phyloP scores from a whole-genome alignment of 1,284 basidiomycete species.

The Papiliotrema terrestris region DNA sequence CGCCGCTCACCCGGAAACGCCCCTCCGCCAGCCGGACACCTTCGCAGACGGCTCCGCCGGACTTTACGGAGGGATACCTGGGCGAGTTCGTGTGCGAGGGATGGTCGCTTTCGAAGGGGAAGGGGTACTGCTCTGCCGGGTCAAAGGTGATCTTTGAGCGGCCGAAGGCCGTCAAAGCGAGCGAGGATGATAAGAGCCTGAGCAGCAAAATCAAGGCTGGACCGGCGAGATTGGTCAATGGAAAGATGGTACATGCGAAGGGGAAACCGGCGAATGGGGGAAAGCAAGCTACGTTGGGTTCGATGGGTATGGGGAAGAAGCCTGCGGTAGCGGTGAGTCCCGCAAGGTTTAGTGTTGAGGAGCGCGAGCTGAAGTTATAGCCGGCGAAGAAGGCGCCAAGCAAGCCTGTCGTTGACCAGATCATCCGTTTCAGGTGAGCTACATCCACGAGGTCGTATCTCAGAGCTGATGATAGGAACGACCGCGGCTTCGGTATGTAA shows the following conservation, averaged over 20 bases:
- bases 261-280: constrained; percentile 19
- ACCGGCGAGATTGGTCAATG: constrained; percentile 40
- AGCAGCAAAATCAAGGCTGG: constrained; percentile 31
- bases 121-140: constrained; percentile 47
- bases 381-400: constrained; percentile 24
- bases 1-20: constrained; percentile 14
- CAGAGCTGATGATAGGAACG: constrained; percentile 26
- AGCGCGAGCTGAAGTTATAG: constrained; percentile 4
- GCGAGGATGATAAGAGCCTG: constrained; percentile 9
- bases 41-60: constrained; percentile 16
- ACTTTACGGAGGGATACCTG: constrained; percentile 41
- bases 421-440: constrained; percentile 40
- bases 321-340: constrained; percentile 3
- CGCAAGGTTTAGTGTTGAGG: constrained; percentile 10
- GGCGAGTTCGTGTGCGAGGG: constrained; percentile 50
- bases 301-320: constrained; percentile 42
- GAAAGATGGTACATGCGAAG: constrained; percentile 40
- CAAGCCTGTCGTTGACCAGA: constrained; percentile 43
- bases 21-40: constrained; percentile 15
- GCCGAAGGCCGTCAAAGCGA: constrained; percentile 28
- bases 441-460: no score
- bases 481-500: constrained; percentile 41
- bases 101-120: constrained; percentile 48
- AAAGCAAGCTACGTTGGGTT: constrained; percentile 42
- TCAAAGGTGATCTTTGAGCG: constrained; percentile 42